Base-by-base conservation (phyloP, 1,284 basidiomycete genomes). In the Erythrobasidium hasegawianum region DNA sequence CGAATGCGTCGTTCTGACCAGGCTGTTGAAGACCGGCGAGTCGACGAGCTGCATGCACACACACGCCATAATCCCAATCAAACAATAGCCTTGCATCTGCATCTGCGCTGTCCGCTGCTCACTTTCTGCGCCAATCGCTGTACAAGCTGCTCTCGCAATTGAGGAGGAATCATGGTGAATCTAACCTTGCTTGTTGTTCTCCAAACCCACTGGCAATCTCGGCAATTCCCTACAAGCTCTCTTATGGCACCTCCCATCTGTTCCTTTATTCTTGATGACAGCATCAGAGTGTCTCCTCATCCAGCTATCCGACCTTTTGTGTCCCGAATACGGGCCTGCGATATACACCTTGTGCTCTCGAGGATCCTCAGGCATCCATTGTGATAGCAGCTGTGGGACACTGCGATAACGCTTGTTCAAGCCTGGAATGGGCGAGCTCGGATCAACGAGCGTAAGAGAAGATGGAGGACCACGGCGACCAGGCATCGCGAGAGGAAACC, bases 41-140 rank as follows among this genome's bases (percentile, higher is more conserved):
- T 65, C 62, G 10, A 65, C 62, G 26, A 65, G 62, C 62, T 65
- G 29, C 33, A 7, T n/a, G n/a, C n/a, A n/a, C n/a, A n/a, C n/a
- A n/a, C n/a, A n/a, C n/a, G n/a, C n/a, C n/a, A n/a, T n/a, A n/a
- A n/a, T n/a, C n/a, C n/a, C n/a, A n/a, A 8, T 14, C 18, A 9
- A 41, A 24, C 20, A 22, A 39, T 11, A 24, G 18, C 16, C 18
- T 9, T 11, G 8, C 50, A 29, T 62, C 41, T 49, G 54, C 55
- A 18, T 47, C 3, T 13, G 8, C 16, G 14, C 22, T 26, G 49
- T 16, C 18, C 11, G 33, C 10, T 14, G n/a, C 62, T 0, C 29
- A 65, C 62, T 56, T 65, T 65, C 39, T 65, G 62, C 13, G 62
- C 54, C 7, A 65, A 38, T 39, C 45, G 43, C 11, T 47, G 55